Evolutionary conservation across 331 rosid genomes (phyloP).

Genomic region (Cydonia oblonga): DNA sequence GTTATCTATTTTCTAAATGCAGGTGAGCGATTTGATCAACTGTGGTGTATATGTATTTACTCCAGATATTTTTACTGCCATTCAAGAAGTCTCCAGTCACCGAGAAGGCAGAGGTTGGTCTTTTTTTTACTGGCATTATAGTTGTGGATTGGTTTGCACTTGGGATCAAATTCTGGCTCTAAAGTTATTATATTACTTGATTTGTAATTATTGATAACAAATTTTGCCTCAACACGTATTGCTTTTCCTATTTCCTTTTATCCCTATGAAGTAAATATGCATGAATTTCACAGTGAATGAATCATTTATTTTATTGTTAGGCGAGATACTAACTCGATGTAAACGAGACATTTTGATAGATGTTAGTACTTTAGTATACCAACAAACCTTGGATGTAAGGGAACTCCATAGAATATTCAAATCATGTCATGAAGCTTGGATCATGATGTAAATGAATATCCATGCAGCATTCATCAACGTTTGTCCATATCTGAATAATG

Average conservation of each 20-base stretch:
- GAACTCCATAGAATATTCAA: neutral
- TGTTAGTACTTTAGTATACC: too few species aligned
- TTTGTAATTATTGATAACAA: neutral
- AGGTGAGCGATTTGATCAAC: constrained; percentile 88
- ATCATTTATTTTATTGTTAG: too few species aligned
- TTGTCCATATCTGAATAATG: neutral
- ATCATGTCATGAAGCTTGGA: neutral
- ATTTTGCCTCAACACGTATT: neutral
- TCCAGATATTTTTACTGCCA: constrained; percentile 56
- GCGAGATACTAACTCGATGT: too few species aligned
- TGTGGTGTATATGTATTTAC: constrained; percentile 85
- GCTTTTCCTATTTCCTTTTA: neutral
- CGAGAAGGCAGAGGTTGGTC: constrained; percentile 76
- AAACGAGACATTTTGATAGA: too few species aligned
- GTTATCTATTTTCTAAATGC: constrained; percentile 17
- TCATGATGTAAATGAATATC: neutral
- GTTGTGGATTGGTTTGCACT: neutral
- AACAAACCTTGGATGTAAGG: neutral
- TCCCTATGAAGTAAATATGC: too few species aligned
- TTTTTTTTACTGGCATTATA: neutral
- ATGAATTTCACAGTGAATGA: too few species aligned
- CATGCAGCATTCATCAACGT: neutral
- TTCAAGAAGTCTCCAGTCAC: constrained; percentile 51
- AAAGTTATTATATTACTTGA: neutral
- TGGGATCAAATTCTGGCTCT: neutral